Evolutionary conservation across 257 asterid species (phyloP).

Genomic region (Eustoma russellianum): DNA sequence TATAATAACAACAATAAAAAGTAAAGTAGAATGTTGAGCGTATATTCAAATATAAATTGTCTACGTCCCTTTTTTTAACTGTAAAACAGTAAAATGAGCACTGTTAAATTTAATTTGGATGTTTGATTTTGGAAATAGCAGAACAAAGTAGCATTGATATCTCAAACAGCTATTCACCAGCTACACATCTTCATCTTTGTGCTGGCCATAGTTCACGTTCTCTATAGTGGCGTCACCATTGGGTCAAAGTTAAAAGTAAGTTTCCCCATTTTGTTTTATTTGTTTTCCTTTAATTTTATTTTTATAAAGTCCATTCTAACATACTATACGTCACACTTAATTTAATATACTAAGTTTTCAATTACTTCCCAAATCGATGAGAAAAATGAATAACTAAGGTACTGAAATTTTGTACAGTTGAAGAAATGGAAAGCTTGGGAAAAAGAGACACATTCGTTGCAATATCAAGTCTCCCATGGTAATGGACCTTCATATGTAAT

Average conservation of each 20-base stretch:
- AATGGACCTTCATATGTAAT: not conserved
- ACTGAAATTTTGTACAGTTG: slow-evolving; percentile 32
- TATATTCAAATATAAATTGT: too few relatives aligned
- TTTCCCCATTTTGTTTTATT: too few relatives aligned
- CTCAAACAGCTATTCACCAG: slow-evolving; percentile 16
- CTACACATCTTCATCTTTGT: slow-evolving; percentile 27
- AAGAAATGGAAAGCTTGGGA: slow-evolving; percentile 70
- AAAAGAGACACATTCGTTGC: slow-evolving; percentile 53
- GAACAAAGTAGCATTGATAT: slow-evolving; percentile 18
- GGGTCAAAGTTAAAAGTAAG: slow-evolving; percentile 50
- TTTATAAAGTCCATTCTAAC: too few relatives aligned
- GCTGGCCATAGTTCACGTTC: slow-evolving; percentile 23
- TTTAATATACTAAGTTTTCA: too few relatives aligned
- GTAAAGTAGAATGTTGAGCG: too few relatives aligned
- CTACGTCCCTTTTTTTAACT: too few relatives aligned
- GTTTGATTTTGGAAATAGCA: not conserved
- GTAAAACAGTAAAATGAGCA: too few relatives aligned
- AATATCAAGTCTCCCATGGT: slow-evolving; percentile 54
- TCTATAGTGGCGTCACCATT: slow-evolving; percentile 29
- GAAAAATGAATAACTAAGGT: not conserved
- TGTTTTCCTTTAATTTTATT: too few relatives aligned
- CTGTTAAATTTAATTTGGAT: too few relatives aligned
- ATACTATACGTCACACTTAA: too few relatives aligned
- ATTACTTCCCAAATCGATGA: too few relatives aligned
- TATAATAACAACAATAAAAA: too few relatives aligned